Percentiles rank a stretch among this genome's conserved stretches.
Conservation (phyloP, 2,329 filamentous ascomycete genomes). For the Metarhizium guizhouense region DNA sequence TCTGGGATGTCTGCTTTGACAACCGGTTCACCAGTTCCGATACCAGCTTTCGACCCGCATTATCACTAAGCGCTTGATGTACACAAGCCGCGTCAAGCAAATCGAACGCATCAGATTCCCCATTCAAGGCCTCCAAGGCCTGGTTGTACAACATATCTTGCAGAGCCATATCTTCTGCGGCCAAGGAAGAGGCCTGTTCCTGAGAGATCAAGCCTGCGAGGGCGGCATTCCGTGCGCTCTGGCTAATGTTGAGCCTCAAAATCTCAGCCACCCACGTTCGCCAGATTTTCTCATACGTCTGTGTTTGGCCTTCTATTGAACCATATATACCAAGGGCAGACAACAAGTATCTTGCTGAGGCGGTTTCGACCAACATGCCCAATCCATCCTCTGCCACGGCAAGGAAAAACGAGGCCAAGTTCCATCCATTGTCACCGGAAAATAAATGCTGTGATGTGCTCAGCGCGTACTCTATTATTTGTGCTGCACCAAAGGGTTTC, state of each 20-base stretch:
- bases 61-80: conserved; percentile 30
- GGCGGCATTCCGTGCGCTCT: conserved; percentile 16
- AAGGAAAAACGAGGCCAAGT: conserved; percentile 34
- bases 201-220: conserved; percentile 40
- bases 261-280: conserved; percentile 32
- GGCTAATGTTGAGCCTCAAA: conserved; percentile 21
- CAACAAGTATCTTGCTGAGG: conserved; percentile 58
- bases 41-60: conserved; percentile 23
- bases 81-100: conserved; percentile 40
- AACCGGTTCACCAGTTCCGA: conserved; percentile 26
- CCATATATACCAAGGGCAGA: conserved; percentile 53
- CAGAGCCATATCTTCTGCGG: conserved; percentile 29
- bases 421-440: conserved; percentile 16
- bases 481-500: conserved; percentile 48
- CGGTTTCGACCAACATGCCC: conserved; percentile 52
- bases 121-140: conserved; percentile 29
- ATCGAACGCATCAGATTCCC: conserved; percentile 27
- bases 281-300: conserved; percentile 35
- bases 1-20: conserved; percentile 18
- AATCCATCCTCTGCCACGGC: conserved; percentile 47
- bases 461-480: conserved; percentile 31
- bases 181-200: conserved; percentile 27
- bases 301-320: conserved; percentile 27
- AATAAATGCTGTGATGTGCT: conserved; percentile 34
- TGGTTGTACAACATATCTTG: conserved; percentile 38